These are phyloP conservation scores for Leishmania guyanensis DNA, from an alignment of 208 protist genomes.

Conservation along the genomic window DNA sequence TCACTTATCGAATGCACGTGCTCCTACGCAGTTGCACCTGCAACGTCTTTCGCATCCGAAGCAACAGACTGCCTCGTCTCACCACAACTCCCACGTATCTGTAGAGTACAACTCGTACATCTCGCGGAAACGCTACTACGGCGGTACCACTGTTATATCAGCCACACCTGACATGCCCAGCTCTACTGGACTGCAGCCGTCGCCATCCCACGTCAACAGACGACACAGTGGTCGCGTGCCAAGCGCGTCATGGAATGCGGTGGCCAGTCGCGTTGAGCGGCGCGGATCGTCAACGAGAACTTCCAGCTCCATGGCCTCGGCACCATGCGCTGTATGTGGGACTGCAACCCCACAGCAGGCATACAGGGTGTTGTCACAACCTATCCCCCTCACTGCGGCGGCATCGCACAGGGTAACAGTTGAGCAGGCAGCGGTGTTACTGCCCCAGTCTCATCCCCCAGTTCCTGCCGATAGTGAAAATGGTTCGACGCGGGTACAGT, in stretches of 20 bases:
- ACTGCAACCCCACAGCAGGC: not conserved
- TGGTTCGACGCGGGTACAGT: slow-evolving; percentile 13
- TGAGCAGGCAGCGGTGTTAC: slow-evolving; percentile 2
- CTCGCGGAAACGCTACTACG: slow-evolving; percentile 22
- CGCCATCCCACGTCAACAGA: not conserved
- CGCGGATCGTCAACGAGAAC: slow-evolving; percentile 7
- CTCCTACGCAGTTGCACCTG: slow-evolving; percentile 7
- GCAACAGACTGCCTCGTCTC: not conserved
- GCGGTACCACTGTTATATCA: slow-evolving; percentile 24
- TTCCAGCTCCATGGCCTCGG: not conserved
- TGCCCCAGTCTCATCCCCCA: not conserved
- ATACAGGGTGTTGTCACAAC: not conserved
- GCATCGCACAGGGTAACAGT: not conserved
- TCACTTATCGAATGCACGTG: not conserved
- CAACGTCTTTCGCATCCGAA: slow-evolving; percentile 38
- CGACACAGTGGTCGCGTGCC: slow-evolving; percentile 19
- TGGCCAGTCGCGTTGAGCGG: slow-evolving; percentile 8
- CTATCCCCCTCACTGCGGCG: too few species aligned
- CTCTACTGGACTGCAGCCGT: not conserved
- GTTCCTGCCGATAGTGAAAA: slow-evolving; percentile 9
- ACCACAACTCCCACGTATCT: slow-evolving; percentile 3
- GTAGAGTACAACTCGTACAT: slow-evolving; percentile 2
- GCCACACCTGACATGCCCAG: not conserved
- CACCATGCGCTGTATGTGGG: not conserved
- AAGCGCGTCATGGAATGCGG: slow-evolving; percentile 18